phyloP scores from a whole-genome alignment of 2,329 filamentous ascomycete genomes.

The Paraphoma sp. region DNA sequence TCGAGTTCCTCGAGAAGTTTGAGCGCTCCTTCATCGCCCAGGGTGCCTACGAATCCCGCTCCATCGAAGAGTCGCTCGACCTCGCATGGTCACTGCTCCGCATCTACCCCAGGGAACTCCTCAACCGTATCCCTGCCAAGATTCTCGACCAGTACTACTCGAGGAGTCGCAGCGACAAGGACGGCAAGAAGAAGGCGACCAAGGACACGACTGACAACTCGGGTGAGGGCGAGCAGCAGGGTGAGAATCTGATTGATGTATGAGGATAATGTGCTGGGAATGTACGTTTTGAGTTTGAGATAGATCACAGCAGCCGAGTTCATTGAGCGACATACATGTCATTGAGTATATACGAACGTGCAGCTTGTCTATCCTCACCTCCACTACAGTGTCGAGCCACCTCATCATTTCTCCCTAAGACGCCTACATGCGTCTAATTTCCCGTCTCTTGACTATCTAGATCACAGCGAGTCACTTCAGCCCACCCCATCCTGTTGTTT shows the following conservation, averaged over 20 bases:
- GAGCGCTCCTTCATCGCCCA: conserved; percentile 94
- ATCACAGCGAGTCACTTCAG: background rate
- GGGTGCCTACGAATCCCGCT: conserved; percentile 88
- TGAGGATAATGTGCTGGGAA: conserved; percentile 18
- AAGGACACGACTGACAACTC: conserved; percentile 54
- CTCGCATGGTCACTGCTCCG: conserved; percentile 95
- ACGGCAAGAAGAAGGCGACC: conserved; percentile 47
- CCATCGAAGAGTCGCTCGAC: conserved; percentile 92
- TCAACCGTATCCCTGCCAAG: conserved; percentile 77
- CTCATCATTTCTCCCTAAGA: background rate
- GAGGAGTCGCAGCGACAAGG: conserved; percentile 47
- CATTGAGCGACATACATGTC: conserved; percentile 19
- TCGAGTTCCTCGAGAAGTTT: conserved; percentile 99
- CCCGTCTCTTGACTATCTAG: background rate
- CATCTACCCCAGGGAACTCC: conserved; percentile 96
- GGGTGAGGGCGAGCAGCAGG: conserved; percentile 39
- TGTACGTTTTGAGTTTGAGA: conserved; percentile 7
- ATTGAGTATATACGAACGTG: conserved; percentile 29
- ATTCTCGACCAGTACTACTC: conserved; percentile 60
- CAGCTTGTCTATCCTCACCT: background rate
- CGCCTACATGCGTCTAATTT: background rate
- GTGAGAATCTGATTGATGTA: conserved; percentile 50
- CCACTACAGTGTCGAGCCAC: background rate
- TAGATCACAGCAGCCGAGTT: conserved; percentile 9
- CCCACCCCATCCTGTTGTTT: background rate